phyloP scores from a whole-genome alignment of 2,329 filamentous ascomycete species.

The Hymenoscyphus fraxineus region DNA sequence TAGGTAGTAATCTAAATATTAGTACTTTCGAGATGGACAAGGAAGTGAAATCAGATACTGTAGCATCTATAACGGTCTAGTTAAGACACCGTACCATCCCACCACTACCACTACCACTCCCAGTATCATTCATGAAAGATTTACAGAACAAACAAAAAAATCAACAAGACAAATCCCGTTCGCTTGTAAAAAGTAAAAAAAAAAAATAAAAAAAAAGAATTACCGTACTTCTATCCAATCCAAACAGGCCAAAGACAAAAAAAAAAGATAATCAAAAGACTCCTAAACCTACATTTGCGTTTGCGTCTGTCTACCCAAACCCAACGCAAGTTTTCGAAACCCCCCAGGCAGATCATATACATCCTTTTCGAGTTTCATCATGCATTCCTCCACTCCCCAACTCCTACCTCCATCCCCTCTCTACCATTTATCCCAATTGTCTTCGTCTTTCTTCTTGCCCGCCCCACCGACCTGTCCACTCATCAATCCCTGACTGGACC shows the following conservation, averaged over 20 bases:
- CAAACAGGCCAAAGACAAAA: background rate
- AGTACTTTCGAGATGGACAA: no score
- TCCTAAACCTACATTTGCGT: background rate
- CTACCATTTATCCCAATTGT: conserved; percentile 56
- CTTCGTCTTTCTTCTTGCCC: conserved; percentile 45
- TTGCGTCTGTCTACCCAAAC: background rate
- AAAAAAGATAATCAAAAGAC: background rate
- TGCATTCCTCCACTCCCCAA: background rate
- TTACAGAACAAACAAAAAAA: background rate
- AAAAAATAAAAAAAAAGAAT: no score
- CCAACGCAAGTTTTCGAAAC: background rate
- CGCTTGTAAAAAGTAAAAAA: background rate
- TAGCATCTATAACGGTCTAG: no score
- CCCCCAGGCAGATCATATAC: background rate
- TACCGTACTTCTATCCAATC: background rate
- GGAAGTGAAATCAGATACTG: no score
- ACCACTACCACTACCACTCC: no score
- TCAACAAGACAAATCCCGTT: background rate
- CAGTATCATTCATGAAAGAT: no score
- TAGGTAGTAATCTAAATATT: no score
- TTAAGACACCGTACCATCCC: no score
- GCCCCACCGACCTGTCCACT: conserved; percentile 25
- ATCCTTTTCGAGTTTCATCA: background rate
- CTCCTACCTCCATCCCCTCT: background rate
- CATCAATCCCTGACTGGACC: conserved; percentile 3